Conservation (phyloP, 345 rosid genomes). For the Eucalyptus paniculata region DNA sequence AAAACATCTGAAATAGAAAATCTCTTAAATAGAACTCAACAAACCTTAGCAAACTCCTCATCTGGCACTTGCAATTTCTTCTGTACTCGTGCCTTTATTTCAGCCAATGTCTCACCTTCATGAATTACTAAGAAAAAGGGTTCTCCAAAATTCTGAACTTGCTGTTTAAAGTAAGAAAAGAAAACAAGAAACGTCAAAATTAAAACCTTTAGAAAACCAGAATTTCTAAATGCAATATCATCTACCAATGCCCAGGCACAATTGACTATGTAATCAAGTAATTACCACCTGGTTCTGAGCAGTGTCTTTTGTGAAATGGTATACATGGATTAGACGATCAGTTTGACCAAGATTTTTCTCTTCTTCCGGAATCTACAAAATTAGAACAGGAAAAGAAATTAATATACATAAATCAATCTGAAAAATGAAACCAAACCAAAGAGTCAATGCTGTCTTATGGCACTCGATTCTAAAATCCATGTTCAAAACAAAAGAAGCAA, state of each 20-base stretch:
- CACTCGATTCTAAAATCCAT: background rate
- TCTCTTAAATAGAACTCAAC: background rate
- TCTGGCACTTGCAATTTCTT: constrained; percentile 87
- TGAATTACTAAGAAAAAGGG: constrained; percentile 93
- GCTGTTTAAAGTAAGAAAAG: constrained; percentile 26
- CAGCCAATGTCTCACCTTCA: constrained; percentile 82
- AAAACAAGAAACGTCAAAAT: background rate
- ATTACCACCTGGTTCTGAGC: constrained; percentile 64
- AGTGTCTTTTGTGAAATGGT: constrained; percentile 80
- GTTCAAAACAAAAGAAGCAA: background rate
- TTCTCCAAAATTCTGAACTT: constrained; percentile 90
- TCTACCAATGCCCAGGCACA: background rate
- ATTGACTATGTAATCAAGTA: background rate
- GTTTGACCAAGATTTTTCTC: constrained; percentile 88
- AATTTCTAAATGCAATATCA: background rate
- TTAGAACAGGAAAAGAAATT: background rate
- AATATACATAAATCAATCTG: background rate
- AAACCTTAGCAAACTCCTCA: constrained; percentile 94
- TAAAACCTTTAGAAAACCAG: background rate
- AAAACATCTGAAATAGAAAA: background rate
- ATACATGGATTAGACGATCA: constrained; percentile 87
- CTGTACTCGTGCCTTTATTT: constrained; percentile 76
- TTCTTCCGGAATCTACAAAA: constrained; percentile 78
- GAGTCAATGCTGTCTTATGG: background rate
- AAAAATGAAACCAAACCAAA: background rate